These are phyloP conservation scores for Prunus mume DNA, from an alignment of 306 rosid species.

Conservation along the genomic window DNA sequence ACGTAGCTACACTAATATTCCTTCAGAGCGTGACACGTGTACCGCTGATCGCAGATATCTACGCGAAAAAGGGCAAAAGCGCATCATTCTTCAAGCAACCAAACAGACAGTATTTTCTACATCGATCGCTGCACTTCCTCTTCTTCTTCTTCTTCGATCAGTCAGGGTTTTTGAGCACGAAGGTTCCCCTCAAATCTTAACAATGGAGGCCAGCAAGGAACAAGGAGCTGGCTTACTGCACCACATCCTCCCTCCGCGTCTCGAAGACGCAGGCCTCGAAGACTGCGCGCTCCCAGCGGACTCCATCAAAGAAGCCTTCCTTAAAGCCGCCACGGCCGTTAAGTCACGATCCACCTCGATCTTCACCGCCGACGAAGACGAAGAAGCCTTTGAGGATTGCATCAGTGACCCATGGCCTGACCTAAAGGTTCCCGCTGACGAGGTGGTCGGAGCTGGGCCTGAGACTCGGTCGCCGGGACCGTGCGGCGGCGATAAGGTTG, in stretches of 20 bases:
- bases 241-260: slow-evolving; percentile 66
- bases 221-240: slow-evolving; percentile 35
- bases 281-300: slow-evolving; percentile 80
- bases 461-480: slow-evolving; percentile 35
- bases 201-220: slow-evolving; percentile 47
- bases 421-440: slow-evolving; percentile 30
- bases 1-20: neutral
- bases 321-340: slow-evolving; percentile 67
- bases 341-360: slow-evolving; percentile 49
- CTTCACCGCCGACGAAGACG: slow-evolving; percentile 33
- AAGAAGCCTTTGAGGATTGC: slow-evolving; percentile 26
- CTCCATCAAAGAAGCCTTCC: slow-evolving; percentile 68
- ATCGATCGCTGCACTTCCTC: neutral
- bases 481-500: slow-evolving; percentile 42
- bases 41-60: neutral
- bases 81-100: neutral
- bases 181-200: neutral
- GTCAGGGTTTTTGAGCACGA: neutral
- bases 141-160: neutral
- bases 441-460: slow-evolving; percentile 28
- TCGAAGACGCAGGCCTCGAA: slow-evolving; percentile 88
- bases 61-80: neutral
- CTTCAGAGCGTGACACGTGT: neutral
- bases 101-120: neutral
- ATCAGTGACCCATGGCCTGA: slow-evolving; percentile 43